Conservation (phyloP, 768 basidiomycete species). For the Lyophyllum shimeji region DNA sequence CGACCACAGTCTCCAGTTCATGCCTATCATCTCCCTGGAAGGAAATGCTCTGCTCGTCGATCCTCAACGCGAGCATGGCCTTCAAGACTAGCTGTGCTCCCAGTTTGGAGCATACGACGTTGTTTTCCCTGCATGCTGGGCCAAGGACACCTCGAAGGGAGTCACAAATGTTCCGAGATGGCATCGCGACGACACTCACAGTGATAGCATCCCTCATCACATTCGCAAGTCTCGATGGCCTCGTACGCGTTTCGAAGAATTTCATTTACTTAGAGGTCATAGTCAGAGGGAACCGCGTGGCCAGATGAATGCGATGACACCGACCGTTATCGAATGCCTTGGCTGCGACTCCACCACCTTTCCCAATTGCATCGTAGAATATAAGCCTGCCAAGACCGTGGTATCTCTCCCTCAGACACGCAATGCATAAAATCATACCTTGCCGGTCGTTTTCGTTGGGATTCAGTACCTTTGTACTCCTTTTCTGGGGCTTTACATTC, state of each 20-base stretch:
- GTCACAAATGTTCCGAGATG: background rate
- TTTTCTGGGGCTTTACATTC: slow-evolving; percentile 84
- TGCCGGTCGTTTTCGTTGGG: slow-evolving; percentile 66
- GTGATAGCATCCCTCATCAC: slow-evolving; percentile 64
- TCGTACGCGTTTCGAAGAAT: slow-evolving; percentile 60
- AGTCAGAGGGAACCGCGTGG: background rate
- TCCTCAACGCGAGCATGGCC: slow-evolving; percentile 50
- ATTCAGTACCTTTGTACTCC: slow-evolving; percentile 56
- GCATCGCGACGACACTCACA: slow-evolving; percentile 43
- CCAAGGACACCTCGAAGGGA: slow-evolving; percentile 60
- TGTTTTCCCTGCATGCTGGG: slow-evolving; percentile 64
- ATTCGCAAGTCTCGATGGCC: slow-evolving; percentile 60
- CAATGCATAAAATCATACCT: slow-evolving; percentile 35
- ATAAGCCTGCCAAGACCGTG: slow-evolving; percentile 54
- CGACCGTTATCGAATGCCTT: slow-evolving; percentile 84
- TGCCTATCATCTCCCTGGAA: slow-evolving; percentile 25
- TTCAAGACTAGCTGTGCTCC: slow-evolving; percentile 73
- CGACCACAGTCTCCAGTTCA: slow-evolving; percentile 52
- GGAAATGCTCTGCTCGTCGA: slow-evolving; percentile 38
- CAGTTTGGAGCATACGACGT: slow-evolving; percentile 69
- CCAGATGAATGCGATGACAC: slow-evolving; percentile 9
- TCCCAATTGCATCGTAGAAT: slow-evolving; percentile 74
- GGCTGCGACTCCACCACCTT: slow-evolving; percentile 67
- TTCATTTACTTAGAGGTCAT: slow-evolving; percentile 42
- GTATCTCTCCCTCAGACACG: slow-evolving; percentile 1